Conservation (phyloP, 768 basidiomycete genomes). For the Kwoniella bestiolae region DNA sequence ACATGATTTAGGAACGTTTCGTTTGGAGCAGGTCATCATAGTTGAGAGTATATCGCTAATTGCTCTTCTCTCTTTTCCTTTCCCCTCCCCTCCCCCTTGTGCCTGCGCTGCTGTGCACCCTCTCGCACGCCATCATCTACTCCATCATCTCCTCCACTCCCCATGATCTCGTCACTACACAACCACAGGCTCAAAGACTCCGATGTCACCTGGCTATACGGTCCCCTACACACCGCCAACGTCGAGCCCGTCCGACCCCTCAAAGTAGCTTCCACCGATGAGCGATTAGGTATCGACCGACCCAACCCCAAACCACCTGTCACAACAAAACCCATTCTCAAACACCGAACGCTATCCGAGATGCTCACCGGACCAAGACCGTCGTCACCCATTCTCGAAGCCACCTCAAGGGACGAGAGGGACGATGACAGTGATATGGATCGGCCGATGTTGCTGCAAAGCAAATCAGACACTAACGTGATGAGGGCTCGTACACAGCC, state of each 20-base stretch:
- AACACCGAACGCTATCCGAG: slow-evolving; percentile 89
- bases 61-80: background rate
- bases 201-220: slow-evolving; percentile 98
- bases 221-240: slow-evolving; percentile 86
- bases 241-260: slow-evolving; percentile 77
- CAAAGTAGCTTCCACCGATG: slow-evolving; percentile 62
- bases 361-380: slow-evolving; percentile 78
- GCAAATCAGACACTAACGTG: slow-evolving; percentile 87
- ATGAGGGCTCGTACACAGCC: slow-evolving; percentile 42
- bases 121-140: background rate
- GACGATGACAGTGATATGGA: slow-evolving; percentile 60
- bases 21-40: background rate
- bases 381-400: slow-evolving; percentile 67
- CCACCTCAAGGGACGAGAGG: slow-evolving; percentile 36
- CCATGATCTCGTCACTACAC: background rate
- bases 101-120: background rate
- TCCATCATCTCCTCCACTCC: background rate
- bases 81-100: slow-evolving; percentile 1
- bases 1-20: background rate
- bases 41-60: slow-evolving; percentile 1
- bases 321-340: slow-evolving; percentile 81
- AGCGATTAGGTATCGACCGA: slow-evolving; percentile 63
- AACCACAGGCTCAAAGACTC: slow-evolving; percentile 95
- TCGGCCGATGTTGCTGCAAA: slow-evolving; percentile 73
- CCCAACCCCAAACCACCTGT: slow-evolving; percentile 22